These are phyloP conservation scores for Toxoplasma gondii DNA, from an alignment of 169 alveolate genomes.

Conservation along the genomic window DNA sequence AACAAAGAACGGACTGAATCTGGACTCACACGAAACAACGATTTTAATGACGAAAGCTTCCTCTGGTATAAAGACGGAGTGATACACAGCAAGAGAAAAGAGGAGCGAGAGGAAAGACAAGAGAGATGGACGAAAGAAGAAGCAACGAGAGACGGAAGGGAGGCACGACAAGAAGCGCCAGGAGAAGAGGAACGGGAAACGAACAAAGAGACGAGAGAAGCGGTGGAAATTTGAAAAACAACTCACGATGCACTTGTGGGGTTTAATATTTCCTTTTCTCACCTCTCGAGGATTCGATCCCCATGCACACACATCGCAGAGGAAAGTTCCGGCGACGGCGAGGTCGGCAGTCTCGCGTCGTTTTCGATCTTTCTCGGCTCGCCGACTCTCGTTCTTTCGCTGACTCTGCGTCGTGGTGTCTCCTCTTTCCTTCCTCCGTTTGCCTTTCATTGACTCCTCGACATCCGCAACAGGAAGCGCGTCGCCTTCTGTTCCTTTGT, in stretches of 20 bases:
- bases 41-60: too few relatives aligned
- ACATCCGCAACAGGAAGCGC: neutral
- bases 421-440: neutral
- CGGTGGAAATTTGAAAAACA: too few relatives aligned
- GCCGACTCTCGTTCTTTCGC: neutral
- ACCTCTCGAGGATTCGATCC: neutral
- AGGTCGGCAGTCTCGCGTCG: neutral
- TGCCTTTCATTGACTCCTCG: neutral
- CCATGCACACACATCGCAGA: conserved; percentile 34
- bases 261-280: neutral
- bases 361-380: neutral
- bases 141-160: too few relatives aligned
- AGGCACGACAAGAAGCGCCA: too few relatives aligned
- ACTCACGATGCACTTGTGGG: neutral
- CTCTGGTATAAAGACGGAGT: too few relatives aligned
- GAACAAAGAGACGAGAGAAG: too few relatives aligned
- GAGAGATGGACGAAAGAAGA: too few relatives aligned
- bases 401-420: neutral
- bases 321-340: conserved; percentile 27
- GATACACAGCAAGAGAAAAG: too few relatives aligned
- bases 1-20: too few relatives aligned
- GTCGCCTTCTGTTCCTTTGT: neutral
- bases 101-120: too few relatives aligned
- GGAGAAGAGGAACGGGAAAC: too few relatives aligned
- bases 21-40: too few relatives aligned